phyloP scores from a whole-genome alignment of 2,329 filamentous ascomycete species.

The Claviceps quebecensis region DNA sequence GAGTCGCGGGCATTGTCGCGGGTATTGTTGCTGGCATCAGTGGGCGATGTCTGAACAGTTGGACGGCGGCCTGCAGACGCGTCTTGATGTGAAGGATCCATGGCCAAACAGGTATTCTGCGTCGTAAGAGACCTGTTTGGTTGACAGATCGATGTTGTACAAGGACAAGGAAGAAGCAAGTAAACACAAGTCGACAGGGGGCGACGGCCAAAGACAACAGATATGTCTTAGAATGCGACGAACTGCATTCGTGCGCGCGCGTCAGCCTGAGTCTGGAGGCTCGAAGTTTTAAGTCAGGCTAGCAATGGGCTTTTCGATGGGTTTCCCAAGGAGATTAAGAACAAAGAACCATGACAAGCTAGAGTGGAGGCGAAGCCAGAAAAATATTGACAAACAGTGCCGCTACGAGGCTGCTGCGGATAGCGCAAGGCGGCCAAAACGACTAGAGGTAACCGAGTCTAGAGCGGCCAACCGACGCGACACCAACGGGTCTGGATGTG shows the following conservation, averaged over 20 bases:
- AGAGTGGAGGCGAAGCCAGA: background rate
- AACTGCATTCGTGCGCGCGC: background rate
- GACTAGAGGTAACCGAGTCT: background rate
- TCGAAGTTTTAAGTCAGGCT: background rate
- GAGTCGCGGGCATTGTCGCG: slow-evolving; percentile 25
- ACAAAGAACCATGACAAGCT: background rate
- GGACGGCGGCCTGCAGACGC: slow-evolving; percentile 23
- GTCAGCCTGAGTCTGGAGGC: background rate
- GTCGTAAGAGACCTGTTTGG: background rate
- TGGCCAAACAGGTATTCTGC: slow-evolving; percentile 12
- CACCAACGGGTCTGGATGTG: background rate
- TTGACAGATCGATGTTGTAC: background rate
- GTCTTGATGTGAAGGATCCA: slow-evolving; percentile 28
- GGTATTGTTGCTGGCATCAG: slow-evolving; percentile 31
- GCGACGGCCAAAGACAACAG: background rate
- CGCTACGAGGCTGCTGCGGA: background rate
- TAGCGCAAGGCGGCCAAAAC: background rate
- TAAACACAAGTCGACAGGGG: background rate
- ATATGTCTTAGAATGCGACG: background rate
- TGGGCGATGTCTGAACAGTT: slow-evolving; percentile 30
- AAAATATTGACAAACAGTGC: background rate
- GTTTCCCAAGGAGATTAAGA: background rate
- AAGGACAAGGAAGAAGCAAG: background rate
- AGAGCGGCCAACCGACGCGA: background rate
- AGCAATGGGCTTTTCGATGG: background rate